Evolutionary conservation across 208 protist genomes (phyloP).

Genomic region (Spongospora subterranea): DNA sequence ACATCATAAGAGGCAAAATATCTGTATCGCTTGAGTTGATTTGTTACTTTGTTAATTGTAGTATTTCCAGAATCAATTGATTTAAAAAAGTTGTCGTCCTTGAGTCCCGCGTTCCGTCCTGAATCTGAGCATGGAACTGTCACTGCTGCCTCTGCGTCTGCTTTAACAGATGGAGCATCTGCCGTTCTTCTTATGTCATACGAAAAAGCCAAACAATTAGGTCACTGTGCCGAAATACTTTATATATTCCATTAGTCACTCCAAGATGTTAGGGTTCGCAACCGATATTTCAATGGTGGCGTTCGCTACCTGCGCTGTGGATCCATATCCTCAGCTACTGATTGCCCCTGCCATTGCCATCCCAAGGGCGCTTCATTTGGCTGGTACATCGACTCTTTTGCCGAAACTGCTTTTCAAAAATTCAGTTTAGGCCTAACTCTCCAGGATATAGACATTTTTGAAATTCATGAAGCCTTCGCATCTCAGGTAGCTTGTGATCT

Average conservation of each 20-base stretch:
- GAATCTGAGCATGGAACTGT: conserved; percentile 77
- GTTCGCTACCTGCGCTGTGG: conserved; percentile 77
- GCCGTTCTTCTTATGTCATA: conserved; percentile 82
- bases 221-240: background rate
- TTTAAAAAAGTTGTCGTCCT: conserved; percentile 75
- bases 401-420: background rate
- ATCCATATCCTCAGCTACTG: conserved; percentile 84
- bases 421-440: conserved; percentile 71
- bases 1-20: conserved; percentile 78
- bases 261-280: background rate
- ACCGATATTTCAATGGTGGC: background rate
- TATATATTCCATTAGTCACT: background rate
- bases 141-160: conserved; percentile 80
- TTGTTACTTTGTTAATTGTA: background rate
- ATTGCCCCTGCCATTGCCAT: conserved; percentile 83
- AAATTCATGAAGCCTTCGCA: conserved; percentile 86
- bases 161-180: conserved; percentile 82
- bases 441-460: conserved; percentile 83
- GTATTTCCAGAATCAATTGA: conserved; percentile 5
- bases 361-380: conserved; percentile 69
- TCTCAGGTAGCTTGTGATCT: conserved; percentile 71
- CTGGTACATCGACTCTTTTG: background rate
- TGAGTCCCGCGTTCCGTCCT: conserved; percentile 81
- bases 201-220: background rate
- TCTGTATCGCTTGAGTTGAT: too few species aligned